Percentiles rank a stretch among this genome's conserved stretches.
These are phyloP conservation scores for Sextonia rubra DNA, from an alignment of 164 flowering plant genomes.

Conservation along the genomic window DNA sequence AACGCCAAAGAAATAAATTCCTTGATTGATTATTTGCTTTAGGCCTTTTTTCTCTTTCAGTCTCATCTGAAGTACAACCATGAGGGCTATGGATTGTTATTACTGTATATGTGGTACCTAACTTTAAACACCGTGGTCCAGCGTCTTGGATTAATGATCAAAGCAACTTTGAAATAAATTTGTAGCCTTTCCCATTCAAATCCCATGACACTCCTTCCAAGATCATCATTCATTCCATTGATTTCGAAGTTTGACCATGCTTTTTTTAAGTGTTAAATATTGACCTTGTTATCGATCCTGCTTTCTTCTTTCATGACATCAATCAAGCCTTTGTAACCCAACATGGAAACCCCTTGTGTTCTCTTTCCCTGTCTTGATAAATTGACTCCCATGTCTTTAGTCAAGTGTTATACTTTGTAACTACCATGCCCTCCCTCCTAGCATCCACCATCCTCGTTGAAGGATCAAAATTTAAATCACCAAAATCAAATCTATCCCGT, in stretches of 20 bases:
- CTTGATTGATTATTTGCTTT: not conserved
- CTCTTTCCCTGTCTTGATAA: not conserved
- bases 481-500: not conserved
- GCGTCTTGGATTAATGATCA: not conserved
- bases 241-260: not conserved
- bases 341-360: not conserved
- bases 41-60: not conserved
- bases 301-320: not conserved
- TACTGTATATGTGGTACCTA: too few species aligned
- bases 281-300: not conserved
- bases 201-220: not conserved
- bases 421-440: not conserved
- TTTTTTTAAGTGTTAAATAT: not conserved
- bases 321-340: not conserved
- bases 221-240: not conserved
- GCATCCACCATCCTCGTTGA: not conserved
- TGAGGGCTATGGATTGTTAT: not conserved
- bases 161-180: not conserved
- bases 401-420: not conserved
- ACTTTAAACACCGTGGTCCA: too few species aligned
- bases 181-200: not conserved
- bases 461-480: not conserved
- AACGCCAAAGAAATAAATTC: not conserved
- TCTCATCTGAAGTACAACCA: not conserved
- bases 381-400: not conserved